phyloP scores from a whole-genome alignment of 306 rosid genomes.

The Ochetophila trinervis region DNA sequence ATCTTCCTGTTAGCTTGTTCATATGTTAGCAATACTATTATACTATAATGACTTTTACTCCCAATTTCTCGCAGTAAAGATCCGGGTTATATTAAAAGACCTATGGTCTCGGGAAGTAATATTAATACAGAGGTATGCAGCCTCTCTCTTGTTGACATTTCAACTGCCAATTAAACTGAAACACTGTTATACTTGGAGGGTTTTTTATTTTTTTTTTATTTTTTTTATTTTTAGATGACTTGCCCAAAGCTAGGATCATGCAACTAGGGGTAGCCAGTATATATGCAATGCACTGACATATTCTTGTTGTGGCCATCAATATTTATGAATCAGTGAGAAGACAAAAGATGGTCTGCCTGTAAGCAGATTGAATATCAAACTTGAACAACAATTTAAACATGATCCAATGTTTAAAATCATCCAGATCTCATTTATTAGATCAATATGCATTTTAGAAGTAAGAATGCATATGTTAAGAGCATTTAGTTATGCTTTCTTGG shows the following conservation, averaged over 20 bases:
- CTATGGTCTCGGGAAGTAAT: constrained; percentile 50
- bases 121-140: constrained; percentile 58
- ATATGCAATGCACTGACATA: background rate
- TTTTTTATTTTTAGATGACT: no score
- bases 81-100: constrained; percentile 83
- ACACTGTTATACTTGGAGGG: constrained; percentile 16
- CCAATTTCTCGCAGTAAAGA: constrained; percentile 59
- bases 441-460: background rate
- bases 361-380: background rate
- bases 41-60: no score
- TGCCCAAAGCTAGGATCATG: constrained; percentile 16
- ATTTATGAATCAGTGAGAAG: background rate
- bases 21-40: background rate
- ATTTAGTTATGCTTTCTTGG: background rate
- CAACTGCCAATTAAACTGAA: constrained; percentile 3
- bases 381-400: constrained; percentile 6
- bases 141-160: background rate
- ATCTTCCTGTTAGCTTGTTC: background rate
- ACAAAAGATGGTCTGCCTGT: background rate
- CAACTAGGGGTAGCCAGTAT: background rate
- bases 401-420: constrained; percentile 1
- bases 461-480: background rate
- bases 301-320: background rate
- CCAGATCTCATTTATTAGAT: no score
- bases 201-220: no score